Evolutionary conservation across 352 stramenopile genomes (phyloP).

Genomic region (Phytophthora citricola): DNA sequence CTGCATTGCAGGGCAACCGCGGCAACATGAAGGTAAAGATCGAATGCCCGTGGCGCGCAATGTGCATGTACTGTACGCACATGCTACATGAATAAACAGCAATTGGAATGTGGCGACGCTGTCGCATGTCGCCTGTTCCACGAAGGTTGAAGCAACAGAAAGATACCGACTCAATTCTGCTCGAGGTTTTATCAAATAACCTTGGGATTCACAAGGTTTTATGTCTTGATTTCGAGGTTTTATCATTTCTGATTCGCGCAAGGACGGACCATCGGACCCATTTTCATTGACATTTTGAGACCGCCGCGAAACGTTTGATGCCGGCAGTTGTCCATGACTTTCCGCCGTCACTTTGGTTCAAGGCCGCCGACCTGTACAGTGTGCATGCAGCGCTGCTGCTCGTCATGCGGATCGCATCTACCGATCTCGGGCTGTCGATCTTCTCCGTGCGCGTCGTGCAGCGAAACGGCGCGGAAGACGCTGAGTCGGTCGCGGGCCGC

Average conservation of each 20-base stretch:
- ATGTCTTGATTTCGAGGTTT: slow-evolving; percentile 11
- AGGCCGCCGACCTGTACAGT: no score
- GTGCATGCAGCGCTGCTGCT: neutral
- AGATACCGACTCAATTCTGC: slow-evolving; percentile 8
- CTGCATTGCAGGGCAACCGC: neutral
- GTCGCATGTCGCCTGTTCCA: slow-evolving; percentile 8
- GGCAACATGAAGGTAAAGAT: neutral
- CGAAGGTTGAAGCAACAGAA: slow-evolving; percentile 18
- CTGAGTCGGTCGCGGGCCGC: neutral
- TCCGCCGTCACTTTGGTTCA: neutral
- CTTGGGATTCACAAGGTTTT: slow-evolving; percentile 4
- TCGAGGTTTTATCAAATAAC: slow-evolving; percentile 1
- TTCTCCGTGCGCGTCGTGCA: neutral
- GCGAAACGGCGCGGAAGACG: neutral
- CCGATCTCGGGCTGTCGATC: neutral
- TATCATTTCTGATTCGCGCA: slow-evolving; percentile 26
- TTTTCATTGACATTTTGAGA: neutral
- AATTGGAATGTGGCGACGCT: neutral
- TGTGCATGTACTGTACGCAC: no score
- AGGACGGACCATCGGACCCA: neutral
- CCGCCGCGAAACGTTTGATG: neutral
- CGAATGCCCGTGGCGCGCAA: neutral
- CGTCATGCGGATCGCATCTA: neutral
- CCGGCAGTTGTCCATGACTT: neutral
- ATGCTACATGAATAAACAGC: neutral